Evolutionary conservation across 78 protist genomes (phyloP).

Genomic region (Cavenderia fasciculata): DNA sequence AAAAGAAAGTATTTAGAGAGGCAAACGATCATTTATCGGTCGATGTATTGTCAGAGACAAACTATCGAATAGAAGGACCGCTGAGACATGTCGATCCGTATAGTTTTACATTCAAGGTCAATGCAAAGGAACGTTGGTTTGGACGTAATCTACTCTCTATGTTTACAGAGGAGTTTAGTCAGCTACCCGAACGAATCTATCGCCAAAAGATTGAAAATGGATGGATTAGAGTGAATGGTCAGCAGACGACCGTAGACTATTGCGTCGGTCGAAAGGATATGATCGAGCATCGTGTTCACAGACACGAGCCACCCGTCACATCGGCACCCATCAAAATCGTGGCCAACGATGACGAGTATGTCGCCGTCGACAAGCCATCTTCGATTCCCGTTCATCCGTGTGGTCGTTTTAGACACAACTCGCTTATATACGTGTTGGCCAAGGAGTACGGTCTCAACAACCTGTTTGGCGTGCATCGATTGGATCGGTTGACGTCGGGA

Average conservation of each 20-base stretch:
- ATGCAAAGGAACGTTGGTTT: slow-evolving; percentile 88
- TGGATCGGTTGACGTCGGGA: slow-evolving; percentile 91
- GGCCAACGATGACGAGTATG: slow-evolving; percentile 70
- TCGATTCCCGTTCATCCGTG: slow-evolving; percentile 89
- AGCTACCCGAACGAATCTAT: slow-evolving; percentile 20
- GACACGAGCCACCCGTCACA: slow-evolving; percentile 92
- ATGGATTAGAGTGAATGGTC: slow-evolving; percentile 45
- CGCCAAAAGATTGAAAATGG: slow-evolving; percentile 69
- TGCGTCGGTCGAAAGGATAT: slow-evolving; percentile 22
- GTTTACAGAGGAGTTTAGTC: slow-evolving; percentile 76
- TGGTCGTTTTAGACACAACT: slow-evolving; percentile 87
- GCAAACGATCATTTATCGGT: slow-evolving; percentile 32
- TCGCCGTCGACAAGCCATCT: slow-evolving; percentile 91
- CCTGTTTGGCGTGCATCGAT: slow-evolving; percentile 82
- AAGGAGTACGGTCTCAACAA: slow-evolving; percentile 12
- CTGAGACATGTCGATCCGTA: slow-evolving; percentile 86
- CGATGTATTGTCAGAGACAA: slow-evolving; percentile 20
- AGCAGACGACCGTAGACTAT: background rate
- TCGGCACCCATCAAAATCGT: slow-evolving; percentile 20
- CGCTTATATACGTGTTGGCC: slow-evolving; percentile 78
- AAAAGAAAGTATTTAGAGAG: slow-evolving; percentile 13
- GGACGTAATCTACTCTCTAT: slow-evolving; percentile 81
- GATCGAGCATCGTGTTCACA: slow-evolving; percentile 84
- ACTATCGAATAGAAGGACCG: slow-evolving; percentile 14
- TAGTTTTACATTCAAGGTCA: slow-evolving; percentile 44